phyloP scores from a whole-genome alignment of 2,329 filamentous ascomycete species.

The Orbilia oligospora region DNA sequence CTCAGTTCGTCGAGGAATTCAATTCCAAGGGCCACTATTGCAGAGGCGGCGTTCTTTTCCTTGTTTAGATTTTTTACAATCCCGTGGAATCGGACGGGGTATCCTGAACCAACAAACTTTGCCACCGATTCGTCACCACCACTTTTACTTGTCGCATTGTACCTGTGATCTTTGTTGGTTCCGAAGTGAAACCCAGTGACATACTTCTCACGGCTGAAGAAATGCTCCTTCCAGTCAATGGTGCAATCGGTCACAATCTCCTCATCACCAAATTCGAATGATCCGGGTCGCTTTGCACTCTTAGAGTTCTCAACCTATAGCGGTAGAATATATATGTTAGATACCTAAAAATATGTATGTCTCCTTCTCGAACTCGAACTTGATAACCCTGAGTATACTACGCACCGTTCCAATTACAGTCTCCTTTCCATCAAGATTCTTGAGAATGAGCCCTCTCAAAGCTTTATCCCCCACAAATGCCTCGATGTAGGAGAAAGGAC shows the following conservation, averaged over 20 bases:
- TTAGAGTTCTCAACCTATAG: constrained; percentile 37
- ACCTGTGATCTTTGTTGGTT: constrained; percentile 38
- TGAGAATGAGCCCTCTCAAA: constrained; percentile 40
- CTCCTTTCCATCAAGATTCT: constrained; percentile 48
- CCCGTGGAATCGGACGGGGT: constrained; percentile 45
- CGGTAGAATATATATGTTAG: constrained; percentile 9
- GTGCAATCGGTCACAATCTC: constrained; percentile 45
- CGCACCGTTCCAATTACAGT: constrained; percentile 52
- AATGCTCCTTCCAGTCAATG: constrained; percentile 46
- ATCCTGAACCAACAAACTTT: constrained; percentile 47
- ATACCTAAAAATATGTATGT: neutral
- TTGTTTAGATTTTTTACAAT: constrained; percentile 42
- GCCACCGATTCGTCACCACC: constrained; percentile 24
- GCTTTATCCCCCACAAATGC: constrained; percentile 50
- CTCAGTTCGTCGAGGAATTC: constrained; percentile 44
- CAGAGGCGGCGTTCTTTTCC: constrained; percentile 21
- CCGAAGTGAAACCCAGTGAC: constrained; percentile 49
- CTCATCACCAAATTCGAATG: constrained; percentile 47
- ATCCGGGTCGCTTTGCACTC: constrained; percentile 44
- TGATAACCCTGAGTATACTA: neutral
- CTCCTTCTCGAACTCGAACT: no score
- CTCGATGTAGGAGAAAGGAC: constrained; percentile 48
- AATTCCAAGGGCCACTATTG: constrained; percentile 46
- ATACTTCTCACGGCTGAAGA: constrained; percentile 41
- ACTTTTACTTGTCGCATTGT: constrained; percentile 49